phyloP scores from a whole-genome alignment of 768 basidiomycete genomes.

The Auricularia auricula-judae region DNA sequence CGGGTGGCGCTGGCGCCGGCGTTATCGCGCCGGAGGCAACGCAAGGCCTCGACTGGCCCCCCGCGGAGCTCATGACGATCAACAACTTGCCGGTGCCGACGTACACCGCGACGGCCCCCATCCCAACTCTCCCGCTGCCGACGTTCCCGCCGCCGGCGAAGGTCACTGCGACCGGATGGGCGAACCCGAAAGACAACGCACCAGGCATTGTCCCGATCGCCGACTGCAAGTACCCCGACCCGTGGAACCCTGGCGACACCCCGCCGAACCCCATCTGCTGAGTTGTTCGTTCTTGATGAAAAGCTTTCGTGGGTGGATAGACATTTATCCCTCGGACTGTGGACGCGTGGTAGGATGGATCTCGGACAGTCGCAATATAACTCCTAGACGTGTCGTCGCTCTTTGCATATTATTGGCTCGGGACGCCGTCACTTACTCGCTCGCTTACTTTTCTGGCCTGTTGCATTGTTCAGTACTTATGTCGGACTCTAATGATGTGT shows the following conservation, averaged over 20 bases:
- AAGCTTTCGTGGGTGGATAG: too few relatives aligned
- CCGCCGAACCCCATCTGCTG: background rate
- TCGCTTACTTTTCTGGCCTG: too few relatives aligned
- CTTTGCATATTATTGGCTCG: too few relatives aligned
- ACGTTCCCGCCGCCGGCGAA: constrained; percentile 42
- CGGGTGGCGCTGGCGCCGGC: constrained; percentile 67
- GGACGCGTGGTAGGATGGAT: too few relatives aligned
- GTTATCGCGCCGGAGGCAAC: constrained; percentile 49
- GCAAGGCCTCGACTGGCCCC: constrained; percentile 53
- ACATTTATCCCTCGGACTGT: too few relatives aligned
- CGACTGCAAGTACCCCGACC: constrained; percentile 73
- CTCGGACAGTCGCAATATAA: too few relatives aligned
- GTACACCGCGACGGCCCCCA: constrained; percentile 59
- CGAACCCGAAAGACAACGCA: constrained; percentile 56
- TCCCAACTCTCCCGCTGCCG: constrained; percentile 59
- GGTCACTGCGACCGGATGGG: constrained; percentile 58
- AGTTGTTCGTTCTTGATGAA: background rate
- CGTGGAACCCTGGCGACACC: constrained; percentile 55
- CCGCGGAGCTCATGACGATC: constrained; percentile 43
- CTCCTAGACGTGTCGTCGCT: too few relatives aligned
- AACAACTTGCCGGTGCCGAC: constrained; percentile 43
- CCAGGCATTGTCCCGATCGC: constrained; percentile 51
- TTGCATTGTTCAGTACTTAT: too few relatives aligned
- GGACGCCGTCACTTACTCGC: too few relatives aligned
- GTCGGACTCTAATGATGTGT: too few relatives aligned